phyloP scores from a whole-genome alignment of 768 basidiomycete genomes.

The Porphyrellus cyaneotinctus region DNA sequence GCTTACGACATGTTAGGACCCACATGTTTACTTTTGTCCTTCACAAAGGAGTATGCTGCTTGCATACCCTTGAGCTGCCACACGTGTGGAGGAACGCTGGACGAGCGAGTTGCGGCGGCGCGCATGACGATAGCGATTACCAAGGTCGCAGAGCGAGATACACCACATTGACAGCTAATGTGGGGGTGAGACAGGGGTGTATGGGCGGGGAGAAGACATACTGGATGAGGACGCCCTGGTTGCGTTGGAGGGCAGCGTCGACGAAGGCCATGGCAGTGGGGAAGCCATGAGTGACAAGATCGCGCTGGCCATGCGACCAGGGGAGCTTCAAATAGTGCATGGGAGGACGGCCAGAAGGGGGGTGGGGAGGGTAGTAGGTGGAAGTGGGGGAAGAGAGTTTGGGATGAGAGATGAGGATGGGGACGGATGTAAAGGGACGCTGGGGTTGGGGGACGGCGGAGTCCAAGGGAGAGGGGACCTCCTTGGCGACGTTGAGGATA shows the following conservation, averaged over 20 bases:
- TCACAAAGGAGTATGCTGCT: slow-evolving; percentile 84
- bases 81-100: slow-evolving; percentile 67
- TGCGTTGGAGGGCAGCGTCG: slow-evolving; percentile 69
- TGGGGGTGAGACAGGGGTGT: slow-evolving; percentile 13
- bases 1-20: slow-evolving; percentile 95
- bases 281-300: slow-evolving; percentile 78
- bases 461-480: slow-evolving; percentile 75
- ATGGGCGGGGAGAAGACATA: slow-evolving; percentile 40
- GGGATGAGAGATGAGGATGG: slow-evolving; percentile 47
- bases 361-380: slow-evolving; percentile 65
- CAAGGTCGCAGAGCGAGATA: slow-evolving; percentile 86
- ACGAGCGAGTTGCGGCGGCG: slow-evolving; percentile 67
- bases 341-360: slow-evolving; percentile 63
- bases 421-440: slow-evolving; percentile 64
- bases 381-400: slow-evolving; percentile 39
- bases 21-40: slow-evolving; percentile 81
- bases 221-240: slow-evolving; percentile 83
- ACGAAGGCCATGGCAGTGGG: slow-evolving; percentile 76
- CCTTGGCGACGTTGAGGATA: slow-evolving; percentile 91
- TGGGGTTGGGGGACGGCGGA: slow-evolving; percentile 42
- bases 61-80: slow-evolving; percentile 86
- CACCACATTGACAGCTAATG: slow-evolving; percentile 90
- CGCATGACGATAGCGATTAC: slow-evolving; percentile 92
- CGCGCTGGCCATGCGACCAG: slow-evolving; percentile 94
- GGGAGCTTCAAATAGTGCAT: slow-evolving; percentile 86